Conservation (phyloP, 2,329 filamentous ascomycete species). For the Knufia fluminis region DNA sequence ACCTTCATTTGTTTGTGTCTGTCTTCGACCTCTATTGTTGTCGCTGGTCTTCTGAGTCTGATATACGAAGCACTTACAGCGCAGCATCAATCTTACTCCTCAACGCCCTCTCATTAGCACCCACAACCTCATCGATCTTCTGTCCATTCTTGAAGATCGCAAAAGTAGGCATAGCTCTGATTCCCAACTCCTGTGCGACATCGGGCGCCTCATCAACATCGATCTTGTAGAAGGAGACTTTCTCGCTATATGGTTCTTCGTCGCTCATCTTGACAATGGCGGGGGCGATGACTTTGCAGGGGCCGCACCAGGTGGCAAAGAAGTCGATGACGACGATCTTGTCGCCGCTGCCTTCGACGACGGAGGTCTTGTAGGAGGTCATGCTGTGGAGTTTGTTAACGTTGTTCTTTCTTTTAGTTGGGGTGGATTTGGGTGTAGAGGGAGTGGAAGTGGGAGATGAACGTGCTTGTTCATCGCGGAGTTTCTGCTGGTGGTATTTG, state of each 20-base stretch:
- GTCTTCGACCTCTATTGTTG: no score
- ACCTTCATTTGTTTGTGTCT: no score
- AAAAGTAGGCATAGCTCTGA: slow-evolving; percentile 93
- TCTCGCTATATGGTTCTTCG: slow-evolving; percentile 49
- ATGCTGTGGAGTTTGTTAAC: slow-evolving; percentile 39
- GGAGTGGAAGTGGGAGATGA: slow-evolving; percentile 8
- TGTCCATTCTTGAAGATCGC: slow-evolving; percentile 70
- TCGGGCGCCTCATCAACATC: slow-evolving; percentile 77
- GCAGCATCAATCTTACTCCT: slow-evolving; percentile 5
- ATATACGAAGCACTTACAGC: no score
- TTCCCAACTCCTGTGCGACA: slow-evolving; percentile 64
- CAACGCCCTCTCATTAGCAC: slow-evolving; percentile 50
- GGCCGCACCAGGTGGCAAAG: slow-evolving; percentile 86
- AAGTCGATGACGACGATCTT: slow-evolving; percentile 71
- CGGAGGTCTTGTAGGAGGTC: slow-evolving; percentile 48
- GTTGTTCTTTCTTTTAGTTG: slow-evolving; percentile 19
- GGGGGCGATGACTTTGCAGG: slow-evolving; percentile 85
- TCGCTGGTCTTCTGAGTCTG: no score
- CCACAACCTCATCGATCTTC: slow-evolving; percentile 64
- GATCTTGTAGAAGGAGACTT: slow-evolving; percentile 73
- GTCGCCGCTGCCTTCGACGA: slow-evolving; percentile 40
- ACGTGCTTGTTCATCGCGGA: slow-evolving; percentile 18
- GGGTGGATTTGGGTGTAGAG: slow-evolving; percentile 7
- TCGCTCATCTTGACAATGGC: slow-evolving; percentile 47
- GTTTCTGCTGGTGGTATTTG: slow-evolving; percentile 23